Conservation (phyloP, 1,284 basidiomycete species). For the Clitocybe nebularis region DNA sequence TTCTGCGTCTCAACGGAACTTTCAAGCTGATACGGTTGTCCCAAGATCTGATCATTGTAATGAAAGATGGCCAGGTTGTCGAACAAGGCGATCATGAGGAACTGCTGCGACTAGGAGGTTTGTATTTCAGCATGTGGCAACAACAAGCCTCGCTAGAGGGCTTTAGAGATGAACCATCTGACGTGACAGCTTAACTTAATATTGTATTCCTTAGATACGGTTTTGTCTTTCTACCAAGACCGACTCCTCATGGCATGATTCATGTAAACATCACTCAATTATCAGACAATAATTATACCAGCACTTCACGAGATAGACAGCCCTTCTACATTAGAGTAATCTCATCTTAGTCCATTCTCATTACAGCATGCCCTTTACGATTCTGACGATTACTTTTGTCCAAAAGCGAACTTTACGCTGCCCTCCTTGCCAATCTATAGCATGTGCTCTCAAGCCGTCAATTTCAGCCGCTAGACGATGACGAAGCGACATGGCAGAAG, state of each 20-base stretch:
- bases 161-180: slow-evolving; percentile 8
- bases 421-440: slow-evolving; percentile 52
- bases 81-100: slow-evolving; percentile 93
- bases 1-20: slow-evolving; percentile 10
- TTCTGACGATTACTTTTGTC: slow-evolving; percentile 62
- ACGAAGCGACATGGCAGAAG: slow-evolving; percentile 20
- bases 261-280: too few relatives aligned
- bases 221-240: too few relatives aligned
- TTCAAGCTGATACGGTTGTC: neutral
- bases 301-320: too few relatives aligned
- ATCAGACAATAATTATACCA: too few relatives aligned
- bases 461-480: slow-evolving; percentile 28
- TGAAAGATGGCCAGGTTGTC: slow-evolving; percentile 80
- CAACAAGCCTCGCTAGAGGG: slow-evolving; percentile 55
- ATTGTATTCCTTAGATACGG: too few relatives aligned
- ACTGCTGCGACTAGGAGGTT: slow-evolving; percentile 64
- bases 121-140: slow-evolving; percentile 87
- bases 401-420: slow-evolving; percentile 68
- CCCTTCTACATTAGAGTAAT: too few relatives aligned
- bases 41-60: slow-evolving; percentile 84
- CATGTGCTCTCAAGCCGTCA: slow-evolving; percentile 41
- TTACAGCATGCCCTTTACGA: slow-evolving; percentile 68
- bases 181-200: neutral
- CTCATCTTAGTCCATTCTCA: neutral
- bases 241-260: too few relatives aligned